Percentiles rank a stretch among this genome's conserved stretches.
These are phyloP conservation scores for Pichia sp. DNA, from an alignment of 1,139 yeast genomes.

Conservation along the genomic window DNA sequence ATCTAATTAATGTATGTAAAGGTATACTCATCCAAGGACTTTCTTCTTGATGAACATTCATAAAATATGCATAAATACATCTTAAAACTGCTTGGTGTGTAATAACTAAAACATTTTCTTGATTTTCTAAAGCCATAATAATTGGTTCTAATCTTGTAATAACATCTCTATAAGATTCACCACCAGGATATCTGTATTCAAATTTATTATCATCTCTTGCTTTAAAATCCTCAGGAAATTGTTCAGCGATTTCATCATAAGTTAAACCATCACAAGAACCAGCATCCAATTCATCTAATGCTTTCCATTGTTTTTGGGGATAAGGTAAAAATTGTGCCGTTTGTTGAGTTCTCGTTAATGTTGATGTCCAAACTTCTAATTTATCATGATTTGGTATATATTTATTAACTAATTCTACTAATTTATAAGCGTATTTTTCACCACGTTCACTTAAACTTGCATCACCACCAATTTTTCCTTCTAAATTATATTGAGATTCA, in stretches of 20 bases:
- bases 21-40: conserved; percentile 99
- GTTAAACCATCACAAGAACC: conserved; percentile 97
- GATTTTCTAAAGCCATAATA: conserved; percentile 96
- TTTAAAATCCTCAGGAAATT: conserved; percentile 89
- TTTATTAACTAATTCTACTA: conserved; percentile 70
- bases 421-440: conserved; percentile 71
- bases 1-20: conserved; percentile 82
- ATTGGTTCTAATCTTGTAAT: conserved; percentile 93
- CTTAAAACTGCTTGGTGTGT: conserved; percentile 97
- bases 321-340: conserved; percentile 82
- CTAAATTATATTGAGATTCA: conserved; percentile 84
- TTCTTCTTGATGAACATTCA: conserved; percentile 97
- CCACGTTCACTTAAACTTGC: conserved; percentile 85
- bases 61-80: conserved; percentile 94
- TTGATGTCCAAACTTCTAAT: conserved; percentile 94
- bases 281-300: conserved; percentile 93
- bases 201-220: conserved; percentile 95
- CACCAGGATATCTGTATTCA: conserved; percentile 93
- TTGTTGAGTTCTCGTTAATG: conserved; percentile 86
- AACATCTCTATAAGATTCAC: conserved; percentile 93
- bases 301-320: conserved; percentile 89
- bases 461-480: conserved; percentile 96
- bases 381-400: conserved; percentile 62
- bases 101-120: conserved; percentile 89
- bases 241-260: conserved; percentile 75